phyloP scores from a whole-genome alignment of 352 stramenopile genomes.

The Phytophthora pisi region DNA sequence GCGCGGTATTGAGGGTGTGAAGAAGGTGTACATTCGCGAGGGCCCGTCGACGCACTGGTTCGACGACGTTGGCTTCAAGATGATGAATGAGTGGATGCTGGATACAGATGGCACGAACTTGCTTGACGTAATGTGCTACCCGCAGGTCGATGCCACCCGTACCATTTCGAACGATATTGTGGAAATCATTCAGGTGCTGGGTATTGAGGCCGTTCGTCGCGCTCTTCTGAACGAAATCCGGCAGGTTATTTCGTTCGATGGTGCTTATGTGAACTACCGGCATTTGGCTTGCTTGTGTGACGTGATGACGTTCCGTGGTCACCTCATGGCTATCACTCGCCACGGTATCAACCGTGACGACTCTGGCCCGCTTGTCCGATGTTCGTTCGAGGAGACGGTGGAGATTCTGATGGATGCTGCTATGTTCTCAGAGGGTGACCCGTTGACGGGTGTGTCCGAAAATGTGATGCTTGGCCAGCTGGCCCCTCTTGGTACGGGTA shows the following conservation, averaged over 20 bases:
- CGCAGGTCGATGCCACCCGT: conserved; percentile 96
- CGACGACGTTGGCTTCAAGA: conserved; percentile 94
- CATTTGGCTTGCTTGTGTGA: conserved; percentile 98
- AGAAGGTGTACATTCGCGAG: conserved; percentile 98
- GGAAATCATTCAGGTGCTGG: conserved; percentile 98
- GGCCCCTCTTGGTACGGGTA: conserved; percentile 95
- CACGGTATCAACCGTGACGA: conserved; percentile 99
- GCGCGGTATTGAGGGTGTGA: conserved; percentile 96
- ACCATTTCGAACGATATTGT: conserved; percentile 99
- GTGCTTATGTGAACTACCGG: conserved; percentile 99
- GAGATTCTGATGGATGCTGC: conserved; percentile 99
- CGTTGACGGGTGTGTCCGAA: conserved; percentile 97
- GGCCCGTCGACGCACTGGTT: conserved; percentile 95
- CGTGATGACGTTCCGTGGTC: conserved; percentile 99
- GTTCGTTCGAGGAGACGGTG: conserved; percentile 99
- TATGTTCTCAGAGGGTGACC: conserved; percentile 97
- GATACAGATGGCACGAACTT: conserved; percentile 99
- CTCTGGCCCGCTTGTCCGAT: conserved; percentile 96
- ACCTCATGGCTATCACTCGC: conserved; percentile 97
- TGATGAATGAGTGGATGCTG: conserved; percentile 97
- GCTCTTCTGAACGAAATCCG: conserved; percentile 96
- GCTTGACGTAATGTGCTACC: conserved; percentile 96
- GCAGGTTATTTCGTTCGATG: conserved; percentile 99
- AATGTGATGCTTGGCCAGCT: conserved; percentile 99
- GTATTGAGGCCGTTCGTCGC: conserved; percentile 90